Percentiles rank a stretch among this genome's conserved stretches.
Evolutionary conservation across 2,329 filamentous ascomycete genomes (phyloP).

Genomic region (Penicillium sp.): DNA sequence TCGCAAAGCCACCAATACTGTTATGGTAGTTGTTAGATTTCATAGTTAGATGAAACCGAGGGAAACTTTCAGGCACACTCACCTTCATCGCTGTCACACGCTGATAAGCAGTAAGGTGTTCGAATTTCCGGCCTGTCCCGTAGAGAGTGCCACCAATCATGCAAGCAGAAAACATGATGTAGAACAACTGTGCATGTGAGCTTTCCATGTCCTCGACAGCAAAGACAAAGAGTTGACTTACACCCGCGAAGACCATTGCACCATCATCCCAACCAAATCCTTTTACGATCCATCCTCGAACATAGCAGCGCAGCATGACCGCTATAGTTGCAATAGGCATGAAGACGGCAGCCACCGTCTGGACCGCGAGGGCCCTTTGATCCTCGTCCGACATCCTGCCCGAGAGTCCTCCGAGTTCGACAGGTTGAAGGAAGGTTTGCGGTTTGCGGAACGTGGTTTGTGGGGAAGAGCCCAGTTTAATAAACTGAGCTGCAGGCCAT

Average conservation of each 20-base stretch:
- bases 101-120: slow-evolving; percentile 14
- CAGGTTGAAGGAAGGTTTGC: neutral
- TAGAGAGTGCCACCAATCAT: slow-evolving; percentile 34
- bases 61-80: neutral
- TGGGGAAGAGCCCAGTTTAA: slow-evolving; percentile 5
- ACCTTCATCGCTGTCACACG: slow-evolving; percentile 32
- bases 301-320: slow-evolving; percentile 35
- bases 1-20: slow-evolving; percentile 56
- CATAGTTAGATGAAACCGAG: neutral
- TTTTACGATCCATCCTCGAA: slow-evolving; percentile 33
- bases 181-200: slow-evolving; percentile 20
- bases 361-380: slow-evolving; percentile 26
- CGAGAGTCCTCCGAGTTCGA: neutral
- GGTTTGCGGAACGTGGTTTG: slow-evolving; percentile 1
- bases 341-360: slow-evolving; percentile 30
- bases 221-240: slow-evolving; percentile 10
- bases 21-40: neutral
- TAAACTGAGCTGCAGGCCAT: neutral
- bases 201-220: neutral
- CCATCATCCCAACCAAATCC: slow-evolving; percentile 38
- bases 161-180: slow-evolving; percentile 32
- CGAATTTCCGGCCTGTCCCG: slow-evolving; percentile 31
- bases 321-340: slow-evolving; percentile 29
- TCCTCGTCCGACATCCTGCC: slow-evolving; percentile 21
- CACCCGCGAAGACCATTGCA: slow-evolving; percentile 32